Evolutionary conservation across 108 stramenopile genomes (phyloP).

Genomic region (Stephanodiscus triporus): DNA sequence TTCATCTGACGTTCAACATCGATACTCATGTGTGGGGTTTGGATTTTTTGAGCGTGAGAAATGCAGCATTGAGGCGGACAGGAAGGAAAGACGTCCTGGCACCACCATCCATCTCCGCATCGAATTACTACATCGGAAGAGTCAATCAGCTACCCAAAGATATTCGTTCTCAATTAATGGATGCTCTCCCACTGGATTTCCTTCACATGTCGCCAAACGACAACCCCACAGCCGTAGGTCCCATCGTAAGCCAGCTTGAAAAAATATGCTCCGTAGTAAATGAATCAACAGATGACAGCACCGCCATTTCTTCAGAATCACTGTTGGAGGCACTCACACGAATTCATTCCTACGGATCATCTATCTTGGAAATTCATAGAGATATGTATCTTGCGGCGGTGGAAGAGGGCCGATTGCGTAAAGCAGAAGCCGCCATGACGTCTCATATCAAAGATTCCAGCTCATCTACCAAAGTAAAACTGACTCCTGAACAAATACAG

Average conservation of each 20-base stretch:
- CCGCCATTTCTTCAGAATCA: conserved; percentile 20
- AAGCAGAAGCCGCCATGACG: conserved; percentile 75
- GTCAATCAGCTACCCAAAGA: conserved; percentile 67
- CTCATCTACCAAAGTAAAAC: conserved; percentile 20
- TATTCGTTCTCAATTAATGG: conserved; percentile 53
- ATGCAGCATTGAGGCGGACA: conserved; percentile 61
- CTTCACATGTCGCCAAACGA: conserved; percentile 49
- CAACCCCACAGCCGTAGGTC: conserved; percentile 26
- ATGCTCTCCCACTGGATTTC: conserved; percentile 64
- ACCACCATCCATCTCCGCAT: conserved; percentile 18
- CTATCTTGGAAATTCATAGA: conserved; percentile 73
- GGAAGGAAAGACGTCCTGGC: conserved; percentile 52
- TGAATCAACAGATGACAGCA: conserved; percentile 45
- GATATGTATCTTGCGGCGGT: conserved; percentile 88
- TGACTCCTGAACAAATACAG: conserved; percentile 77
- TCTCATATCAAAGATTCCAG: conserved; percentile 55
- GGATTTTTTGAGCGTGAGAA: conserved; percentile 74
- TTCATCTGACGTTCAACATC: conserved; percentile 90
- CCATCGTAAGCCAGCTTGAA: conserved; percentile 49
- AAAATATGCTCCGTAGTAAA: conserved; percentile 51
- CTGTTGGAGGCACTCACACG: conserved; percentile 68
- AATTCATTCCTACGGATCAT: conserved; percentile 62
- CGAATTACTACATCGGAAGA: conserved; percentile 58
- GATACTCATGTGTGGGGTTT: conserved; percentile 95
- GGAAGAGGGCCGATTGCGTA: conserved; percentile 71